Evolutionary conservation across 108 stramenopile species (phyloP).

Genomic region (Bacterosira constricta): DNA sequence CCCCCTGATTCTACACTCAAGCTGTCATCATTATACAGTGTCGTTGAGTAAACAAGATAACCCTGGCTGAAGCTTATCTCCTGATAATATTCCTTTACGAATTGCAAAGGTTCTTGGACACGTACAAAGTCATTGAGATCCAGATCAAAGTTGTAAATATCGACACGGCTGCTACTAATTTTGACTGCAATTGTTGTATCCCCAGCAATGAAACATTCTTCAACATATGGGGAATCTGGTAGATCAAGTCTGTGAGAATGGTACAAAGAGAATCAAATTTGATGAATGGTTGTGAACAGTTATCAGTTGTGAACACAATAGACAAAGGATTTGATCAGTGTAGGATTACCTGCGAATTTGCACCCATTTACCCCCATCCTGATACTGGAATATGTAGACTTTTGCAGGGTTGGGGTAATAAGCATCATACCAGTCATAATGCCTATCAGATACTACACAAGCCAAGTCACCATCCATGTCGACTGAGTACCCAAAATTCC

Average conservation of each 20-base stretch:
- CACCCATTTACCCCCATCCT: not conserved
- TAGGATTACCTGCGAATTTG: not conserved
- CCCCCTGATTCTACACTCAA: not conserved
- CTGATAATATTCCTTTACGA: not conserved
- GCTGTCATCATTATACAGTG: not conserved
- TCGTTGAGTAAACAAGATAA: constrained; percentile 3
- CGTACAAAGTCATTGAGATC: not conserved
- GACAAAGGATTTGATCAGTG: no score
- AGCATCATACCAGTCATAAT: not conserved
- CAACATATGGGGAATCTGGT: not conserved
- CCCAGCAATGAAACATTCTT: not conserved
- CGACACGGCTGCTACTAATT: not conserved
- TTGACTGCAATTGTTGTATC: not conserved
- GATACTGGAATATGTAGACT: not conserved
- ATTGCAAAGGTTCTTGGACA: not conserved
- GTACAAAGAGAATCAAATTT: not conserved
- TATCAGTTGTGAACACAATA: not conserved
- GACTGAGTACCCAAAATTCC: no score
- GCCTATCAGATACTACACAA: not conserved
- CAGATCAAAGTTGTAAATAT: not conserved
- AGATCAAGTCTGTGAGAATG: not conserved
- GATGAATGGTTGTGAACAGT: not conserved
- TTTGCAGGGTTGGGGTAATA: no score
- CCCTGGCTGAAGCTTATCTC: not conserved
- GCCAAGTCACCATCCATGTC: not conserved